phyloP scores from a whole-genome alignment of 148 eudicot genomes.

The Rhododendron simsii region DNA sequence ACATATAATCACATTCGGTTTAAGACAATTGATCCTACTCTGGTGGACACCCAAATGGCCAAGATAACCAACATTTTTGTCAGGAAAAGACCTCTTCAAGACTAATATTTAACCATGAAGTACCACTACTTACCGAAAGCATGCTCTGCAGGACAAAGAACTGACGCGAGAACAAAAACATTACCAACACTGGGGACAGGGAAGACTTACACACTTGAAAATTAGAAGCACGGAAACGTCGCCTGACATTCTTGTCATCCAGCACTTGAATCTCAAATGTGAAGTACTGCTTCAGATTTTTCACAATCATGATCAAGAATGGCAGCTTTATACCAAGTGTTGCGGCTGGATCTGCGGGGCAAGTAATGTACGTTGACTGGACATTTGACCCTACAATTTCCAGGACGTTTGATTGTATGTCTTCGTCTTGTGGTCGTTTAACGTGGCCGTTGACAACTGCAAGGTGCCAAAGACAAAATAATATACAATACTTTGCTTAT shows the following conservation, averaged over 20 bases:
- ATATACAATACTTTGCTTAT: not conserved
- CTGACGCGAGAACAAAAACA: not conserved
- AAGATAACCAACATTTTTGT: not conserved
- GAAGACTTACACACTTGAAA: conserved; percentile 98
- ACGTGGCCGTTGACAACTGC: conserved; percentile 92
- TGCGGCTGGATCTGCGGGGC: conserved; percentile 96
- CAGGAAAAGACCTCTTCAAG: not conserved
- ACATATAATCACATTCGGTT: not conserved
- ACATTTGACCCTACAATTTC: conserved; percentile 92
- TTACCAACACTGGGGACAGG: conserved; percentile 15
- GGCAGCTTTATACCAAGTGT: conserved; percentile 98
- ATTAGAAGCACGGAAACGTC: conserved; percentile 98
- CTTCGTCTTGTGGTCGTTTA: conserved; percentile 88
- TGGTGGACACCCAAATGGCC: not conserved
- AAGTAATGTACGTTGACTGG: conserved; percentile 89
- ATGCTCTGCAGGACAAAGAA: conserved; percentile 4
- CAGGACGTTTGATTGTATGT: conserved; percentile 92
- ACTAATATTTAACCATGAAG: not conserved
- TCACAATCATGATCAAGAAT: conserved; percentile 86
- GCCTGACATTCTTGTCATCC: conserved; percentile 99
- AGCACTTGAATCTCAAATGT: conserved; percentile 95
- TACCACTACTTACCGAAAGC: not conserved
- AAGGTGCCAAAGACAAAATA: conserved; percentile 7
- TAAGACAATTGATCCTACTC: not conserved
- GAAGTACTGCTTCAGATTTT: conserved; percentile 92